These are phyloP conservation scores for Lasiodiplodia citricola DNA, from an alignment of 2,329 filamentous ascomycete genomes.

Conservation along the genomic window DNA sequence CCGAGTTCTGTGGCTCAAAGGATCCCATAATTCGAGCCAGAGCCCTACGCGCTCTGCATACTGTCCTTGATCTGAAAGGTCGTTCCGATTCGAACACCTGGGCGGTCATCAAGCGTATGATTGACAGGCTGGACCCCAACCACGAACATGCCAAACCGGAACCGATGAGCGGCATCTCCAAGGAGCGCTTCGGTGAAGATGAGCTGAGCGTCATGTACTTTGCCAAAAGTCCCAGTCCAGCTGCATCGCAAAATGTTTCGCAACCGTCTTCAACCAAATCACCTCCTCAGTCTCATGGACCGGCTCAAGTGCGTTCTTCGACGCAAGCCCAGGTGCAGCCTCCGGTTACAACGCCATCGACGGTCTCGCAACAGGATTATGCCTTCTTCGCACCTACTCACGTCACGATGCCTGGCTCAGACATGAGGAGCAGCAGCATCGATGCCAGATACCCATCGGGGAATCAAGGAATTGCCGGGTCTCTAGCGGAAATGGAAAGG, in stretches of 20 bases:
- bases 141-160: conserved; percentile 28
- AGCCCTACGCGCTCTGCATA: conserved; percentile 41
- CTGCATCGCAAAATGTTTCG: not conserved
- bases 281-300: not conserved
- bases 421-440: conserved; percentile 18
- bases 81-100: conserved; percentile 42
- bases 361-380: conserved; percentile 11
- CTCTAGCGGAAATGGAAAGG: conserved; percentile 26
- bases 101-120: conserved; percentile 45
- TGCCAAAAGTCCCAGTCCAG: conserved; percentile 19
- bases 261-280: not conserved
- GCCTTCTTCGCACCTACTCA: conserved; percentile 5
- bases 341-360: not conserved
- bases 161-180: conserved; percentile 5
- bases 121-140: conserved; percentile 42
- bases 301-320: not conserved
- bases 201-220: conserved; percentile 22
- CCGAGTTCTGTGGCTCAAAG: conserved; percentile 42
- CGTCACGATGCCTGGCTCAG: not conserved
- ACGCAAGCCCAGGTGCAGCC: conserved; percentile 1
- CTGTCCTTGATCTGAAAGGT: conserved; percentile 39
- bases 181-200: conserved; percentile 17
- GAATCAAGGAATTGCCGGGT: conserved; percentile 25
- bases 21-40: conserved; percentile 7
- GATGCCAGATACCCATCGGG: conserved; percentile 18